Evolutionary conservation across 2,329 filamentous ascomycete genomes (phyloP), one percentile per base, ranked within the genome.

Genomic region (Huntiella abstrusa): DNA sequence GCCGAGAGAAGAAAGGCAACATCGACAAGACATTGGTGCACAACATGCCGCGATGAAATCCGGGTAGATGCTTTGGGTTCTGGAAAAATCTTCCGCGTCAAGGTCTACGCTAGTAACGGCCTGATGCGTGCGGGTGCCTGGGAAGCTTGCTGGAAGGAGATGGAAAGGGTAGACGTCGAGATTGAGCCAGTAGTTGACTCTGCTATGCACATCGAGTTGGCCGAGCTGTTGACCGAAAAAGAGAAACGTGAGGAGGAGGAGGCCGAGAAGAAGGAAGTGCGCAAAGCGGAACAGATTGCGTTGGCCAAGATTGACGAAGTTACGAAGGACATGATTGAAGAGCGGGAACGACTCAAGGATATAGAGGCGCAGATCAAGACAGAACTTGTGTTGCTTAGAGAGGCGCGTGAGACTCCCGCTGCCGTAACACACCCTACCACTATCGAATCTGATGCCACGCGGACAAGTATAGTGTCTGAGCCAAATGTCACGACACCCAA

Each of bases 101-200:
- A 86, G 57, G 79, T 96, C 1, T 98, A 88, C 56, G 91, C 91
- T 1, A 88, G 86, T 45, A 98, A 96, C 60, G 91, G 91, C 0
- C 65, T 96, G 41, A 93, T 98, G 84, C 75, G 78, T 49, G 79
- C 84, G 4, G 85, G 85, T 0, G 88, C 91, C 0, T 98, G 91
- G 91, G 75, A 75, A 4, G 87, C 87, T 2, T 88, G 84, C 49
- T 98, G 88, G 88, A 82, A 76, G 54, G 88, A 96, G 61, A 98
- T 98, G 91, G 91, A 98, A 63, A 75, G 88, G n/a, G 84, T 96
- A 0, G 91, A 98, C 57, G 83, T 93, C 1, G 88, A 96, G 60
- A 75, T 98, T 45, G 75, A 83, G 55, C 82, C 91, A 3, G 73
- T 79, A 56, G 70, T 86, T 8, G 72, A 76, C 13, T 59, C 71